Base-by-base conservation (phyloP, 768 basidiomycete genomes). In the Hemileccinum rubropunctum region DNA sequence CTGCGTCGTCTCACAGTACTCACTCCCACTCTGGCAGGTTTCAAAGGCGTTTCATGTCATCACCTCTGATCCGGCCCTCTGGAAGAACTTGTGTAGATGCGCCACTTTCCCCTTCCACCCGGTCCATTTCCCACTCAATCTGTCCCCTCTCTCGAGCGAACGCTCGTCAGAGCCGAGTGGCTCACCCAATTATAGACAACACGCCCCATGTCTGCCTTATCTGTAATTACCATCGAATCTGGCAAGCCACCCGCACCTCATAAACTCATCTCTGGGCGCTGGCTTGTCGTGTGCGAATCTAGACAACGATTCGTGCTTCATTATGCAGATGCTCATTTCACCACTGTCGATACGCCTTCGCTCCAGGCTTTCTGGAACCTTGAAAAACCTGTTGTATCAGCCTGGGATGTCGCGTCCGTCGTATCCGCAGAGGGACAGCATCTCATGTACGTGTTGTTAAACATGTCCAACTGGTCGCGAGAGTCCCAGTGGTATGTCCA, bases 131-230 rank as follows among this genome's bases (percentile, higher is more conserved):
- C 36, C 0, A 30, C 23, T 8, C 44, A 39, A 23, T 32, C 52
- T 8, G 15, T 3, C 8, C 0, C 11, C 10, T 43, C 12, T 14
- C 27, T 56, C 2, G 44, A 56, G 27, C 47, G 42, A 8, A 13
- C 12, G 4, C 45, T 56, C 7, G 33, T 50, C 5, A 50, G 18
- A 28, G 42, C 44, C 1, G 35, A 11, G 3, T 44, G 6, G 3
- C 47, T 50, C 13, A 35, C 52, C 0, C 20, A 41, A 23, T 41
- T 43, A 4, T 56, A 53, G 48, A 51, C 53, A n/a, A 48, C 42
- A 15, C 37, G 26, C 1, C 28, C 42, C 0, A 45, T 56, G 23
- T 28, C 43, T 15, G 35, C 14, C 1, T 0, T 35, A 12, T 45
- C 47, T 1, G 12, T 6, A 3, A 3, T 14, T 8, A 30, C 3